A percentile compares a stretch with the other conserved stretches of the same genome.
phyloP scores from a whole-genome alignment of 2,329 filamentous ascomycete genomes.

The Simplicillium aogashimaense region DNA sequence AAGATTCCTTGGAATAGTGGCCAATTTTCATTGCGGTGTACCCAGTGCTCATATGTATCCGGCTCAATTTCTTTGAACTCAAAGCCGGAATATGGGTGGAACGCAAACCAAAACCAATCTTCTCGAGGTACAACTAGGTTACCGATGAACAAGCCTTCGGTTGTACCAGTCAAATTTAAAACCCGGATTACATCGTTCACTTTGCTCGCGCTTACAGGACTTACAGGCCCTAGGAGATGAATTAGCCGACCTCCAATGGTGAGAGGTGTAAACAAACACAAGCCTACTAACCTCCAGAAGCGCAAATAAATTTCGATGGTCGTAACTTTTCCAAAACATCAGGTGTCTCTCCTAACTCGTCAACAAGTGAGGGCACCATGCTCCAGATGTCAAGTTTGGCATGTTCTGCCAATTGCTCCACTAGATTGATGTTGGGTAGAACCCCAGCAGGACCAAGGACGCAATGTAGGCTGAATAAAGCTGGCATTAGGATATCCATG shows the following conservation, averaged over 20 bases:
- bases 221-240: constrained; percentile 15
- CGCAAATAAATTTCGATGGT: constrained; percentile 23
- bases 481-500: constrained; percentile 28
- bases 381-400: constrained; percentile 26
- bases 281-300: constrained; percentile 18
- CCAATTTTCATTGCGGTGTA: constrained; percentile 18
- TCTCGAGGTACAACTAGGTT: constrained; percentile 15
- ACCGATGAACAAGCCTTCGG: constrained; percentile 22
- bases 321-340: constrained; percentile 19
- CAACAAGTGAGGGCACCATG: constrained; percentile 24
- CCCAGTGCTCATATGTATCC: constrained; percentile 20
- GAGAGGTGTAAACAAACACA: not conserved
- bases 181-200: constrained; percentile 21
- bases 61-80: constrained; percentile 20
- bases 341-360: constrained; percentile 20
- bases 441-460: constrained; percentile 23
- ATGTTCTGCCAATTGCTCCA: constrained; percentile 21
- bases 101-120: constrained; percentile 21
- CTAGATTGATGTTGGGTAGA: constrained; percentile 23
- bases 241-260: not conserved
- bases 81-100: constrained; percentile 22
- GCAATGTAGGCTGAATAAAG: constrained; percentile 22
- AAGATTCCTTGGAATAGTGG: constrained; percentile 21
- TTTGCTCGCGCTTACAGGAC: constrained; percentile 14
- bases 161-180: constrained; percentile 22